A percentile compares a stretch with the other conserved stretches of the same genome.
These are phyloP conservation scores for Saturnispora gosingensis DNA, from an alignment of 805 yeast genomes.

Conservation along the genomic window DNA sequence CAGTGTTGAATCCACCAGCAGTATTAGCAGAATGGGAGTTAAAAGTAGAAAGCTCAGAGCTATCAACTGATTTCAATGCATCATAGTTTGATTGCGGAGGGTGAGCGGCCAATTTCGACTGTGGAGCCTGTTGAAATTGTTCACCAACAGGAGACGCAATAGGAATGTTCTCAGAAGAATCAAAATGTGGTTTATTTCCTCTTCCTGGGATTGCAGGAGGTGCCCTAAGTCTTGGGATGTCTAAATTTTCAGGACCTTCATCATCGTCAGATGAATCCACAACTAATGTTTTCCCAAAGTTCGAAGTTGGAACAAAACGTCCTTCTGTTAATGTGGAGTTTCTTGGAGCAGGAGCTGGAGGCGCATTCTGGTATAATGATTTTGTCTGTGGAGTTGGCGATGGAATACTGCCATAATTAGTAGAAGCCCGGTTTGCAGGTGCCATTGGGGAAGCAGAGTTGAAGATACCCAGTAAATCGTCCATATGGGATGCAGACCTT, in stretches of 20 bases:
- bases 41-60: slow-evolving; percentile 9
- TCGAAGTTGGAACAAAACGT: slow-evolving; percentile 69
- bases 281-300: slow-evolving; percentile 68
- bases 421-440: slow-evolving; percentile 14
- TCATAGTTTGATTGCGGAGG: slow-evolving; percentile 34
- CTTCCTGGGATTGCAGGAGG: slow-evolving; percentile 31
- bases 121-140: slow-evolving; percentile 13
- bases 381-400: slow-evolving; percentile 4
- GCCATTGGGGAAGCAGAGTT: slow-evolving; percentile 31
- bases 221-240: slow-evolving; percentile 15
- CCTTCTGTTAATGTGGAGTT: slow-evolving; percentile 23
- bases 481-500: slow-evolving; percentile 36
- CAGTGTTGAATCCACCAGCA: slow-evolving; percentile 8
- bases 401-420: slow-evolving; percentile 7
- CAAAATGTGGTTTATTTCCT: slow-evolving; percentile 28
- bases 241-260: slow-evolving; percentile 30
- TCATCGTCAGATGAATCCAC: slow-evolving; percentile 30
- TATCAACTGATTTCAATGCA: slow-evolving; percentile 29
- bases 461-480: slow-evolving; percentile 58
- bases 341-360: slow-evolving; percentile 19
- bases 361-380: slow-evolving; percentile 8
- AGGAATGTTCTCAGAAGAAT: slow-evolving; percentile 13
- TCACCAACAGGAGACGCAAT: slow-evolving; percentile 4
- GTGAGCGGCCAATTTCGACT: neutral
- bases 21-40: slow-evolving; percentile 17